Evolutionary conservation across 192 early-diverging fungal genomes (phyloP).

Genomic region (Linnemannia schmuckeri): DNA sequence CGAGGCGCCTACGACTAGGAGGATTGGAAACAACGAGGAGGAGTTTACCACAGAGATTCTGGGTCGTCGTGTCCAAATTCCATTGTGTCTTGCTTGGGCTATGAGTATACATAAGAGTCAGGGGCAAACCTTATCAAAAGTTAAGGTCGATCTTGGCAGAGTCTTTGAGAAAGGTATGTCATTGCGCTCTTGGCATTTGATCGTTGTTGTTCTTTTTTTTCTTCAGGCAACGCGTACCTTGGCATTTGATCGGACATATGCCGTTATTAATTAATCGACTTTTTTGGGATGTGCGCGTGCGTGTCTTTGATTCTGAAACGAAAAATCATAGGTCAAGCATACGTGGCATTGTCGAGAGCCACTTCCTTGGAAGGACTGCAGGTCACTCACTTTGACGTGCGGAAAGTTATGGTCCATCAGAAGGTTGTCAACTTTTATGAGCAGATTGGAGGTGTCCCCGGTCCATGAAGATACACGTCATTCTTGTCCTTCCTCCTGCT

Average conservation of each 20-base stretch:
- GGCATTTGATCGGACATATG: not conserved
- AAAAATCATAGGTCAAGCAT: constrained; percentile 72
- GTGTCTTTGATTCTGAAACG: not conserved
- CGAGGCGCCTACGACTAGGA: constrained; percentile 19
- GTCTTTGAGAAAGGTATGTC: constrained; percentile 79
- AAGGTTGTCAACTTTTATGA: constrained; percentile 77
- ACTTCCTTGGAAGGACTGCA: constrained; percentile 76
- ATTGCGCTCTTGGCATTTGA: not conserved
- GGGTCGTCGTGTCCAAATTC: constrained; percentile 63
- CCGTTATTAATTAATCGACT: not conserved
- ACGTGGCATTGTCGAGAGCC: constrained; percentile 86
- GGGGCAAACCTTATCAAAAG: constrained; percentile 84
- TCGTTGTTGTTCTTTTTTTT: not conserved
- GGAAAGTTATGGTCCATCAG: constrained; percentile 78
- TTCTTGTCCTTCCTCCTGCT: not conserved
- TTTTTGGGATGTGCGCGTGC: not conserved
- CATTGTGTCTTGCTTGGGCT: constrained; percentile 86
- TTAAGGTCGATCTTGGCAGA: constrained; percentile 81
- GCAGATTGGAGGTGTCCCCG: not conserved
- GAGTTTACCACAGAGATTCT: constrained; percentile 13
- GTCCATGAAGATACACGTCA: not conserved
- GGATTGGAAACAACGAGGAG: constrained; percentile 25
- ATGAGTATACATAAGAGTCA: constrained; percentile 91
- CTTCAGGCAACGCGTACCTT: not conserved
- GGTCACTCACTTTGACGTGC: constrained; percentile 72